Base-by-base conservation (phyloP, 208 protist species). In the Wallacemonas sp. region DNA sequence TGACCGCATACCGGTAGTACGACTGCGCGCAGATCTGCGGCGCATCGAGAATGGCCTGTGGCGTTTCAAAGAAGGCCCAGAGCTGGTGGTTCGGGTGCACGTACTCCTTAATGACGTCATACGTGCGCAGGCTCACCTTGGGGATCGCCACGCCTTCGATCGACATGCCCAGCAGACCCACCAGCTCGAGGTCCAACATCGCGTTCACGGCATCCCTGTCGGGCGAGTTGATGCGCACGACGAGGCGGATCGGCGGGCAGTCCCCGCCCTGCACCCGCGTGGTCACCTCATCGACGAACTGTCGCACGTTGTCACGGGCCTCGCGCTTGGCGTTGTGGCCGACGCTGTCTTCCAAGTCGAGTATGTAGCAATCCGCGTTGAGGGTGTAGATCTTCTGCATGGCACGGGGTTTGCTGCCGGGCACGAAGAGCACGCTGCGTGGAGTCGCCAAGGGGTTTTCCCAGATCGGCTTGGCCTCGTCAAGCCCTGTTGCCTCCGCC, bases 51-150 rank as follows among this genome's bases (percentile, higher is more conserved):
- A 96, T 65, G 16, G 91, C 93, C 29, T 67, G 61, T 0, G 91
- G 85, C 0, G 84, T 79, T 44, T 94, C 86, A 64, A 94, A 94
- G 56, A 90, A 85, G 39, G 83, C 87, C 91, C 91, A 96, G 17
- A 96, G 72, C 36, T 66, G 65, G 65, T 94, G 91, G 23, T 69
- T 70, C 9, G 91, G 91, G 72, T 93, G 84, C 17, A 94, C 52
- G 54, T 88, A 87, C 32, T 85, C 74, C 54, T 76, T 54, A 19
- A 93, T 70, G 32, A 86, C 63, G 19, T 68, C 41, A 62, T 83
- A 83, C 23, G 84, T 91, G 23, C 60, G 43, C 4, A 61, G 29
- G 11, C 76, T 88, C 29, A 88, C 80, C 52, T 87, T 85, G 21
- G 91, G 84, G 14, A 96, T 54, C 11, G 81, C 83, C n/a, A 94